Evolutionary conservation across 371 early-diverging fungal species (phyloP).

Genomic region (Nematocida homosporus): DNA sequence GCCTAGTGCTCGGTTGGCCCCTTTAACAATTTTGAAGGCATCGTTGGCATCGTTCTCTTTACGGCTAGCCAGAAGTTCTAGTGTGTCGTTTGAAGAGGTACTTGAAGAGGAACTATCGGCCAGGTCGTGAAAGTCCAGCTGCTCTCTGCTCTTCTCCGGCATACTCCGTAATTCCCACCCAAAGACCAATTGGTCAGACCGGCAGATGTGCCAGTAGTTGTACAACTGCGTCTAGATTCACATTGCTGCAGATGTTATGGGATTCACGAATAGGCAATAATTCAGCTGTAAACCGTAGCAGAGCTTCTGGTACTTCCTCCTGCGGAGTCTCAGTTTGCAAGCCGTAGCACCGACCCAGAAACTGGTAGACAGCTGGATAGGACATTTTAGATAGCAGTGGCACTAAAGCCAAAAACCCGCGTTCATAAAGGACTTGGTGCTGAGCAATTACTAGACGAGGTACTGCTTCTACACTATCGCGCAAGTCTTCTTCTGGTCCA

Average conservation of each 20-base stretch:
- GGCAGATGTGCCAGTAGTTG: conserved; percentile 12
- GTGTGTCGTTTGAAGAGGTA: conserved; percentile 30
- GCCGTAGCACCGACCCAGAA: conserved; percentile 23
- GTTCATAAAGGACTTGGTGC: conserved; percentile 50
- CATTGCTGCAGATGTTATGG: conserved; percentile 35
- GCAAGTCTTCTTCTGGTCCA: neutral
- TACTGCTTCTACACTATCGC: neutral
- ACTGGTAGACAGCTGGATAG: conserved; percentile 6
- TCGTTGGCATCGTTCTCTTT: conserved; percentile 4
- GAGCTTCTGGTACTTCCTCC: neutral
- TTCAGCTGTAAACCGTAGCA: neutral
- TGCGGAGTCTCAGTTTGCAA: conserved; percentile 3
- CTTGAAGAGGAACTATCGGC: too few relatives aligned
- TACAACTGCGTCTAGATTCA: conserved; percentile 23
- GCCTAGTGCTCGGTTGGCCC: conserved; percentile 36
- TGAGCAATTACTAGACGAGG: conserved; percentile 12
- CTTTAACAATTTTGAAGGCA: conserved; percentile 13
- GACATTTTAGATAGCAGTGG: neutral
- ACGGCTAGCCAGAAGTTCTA: neutral
- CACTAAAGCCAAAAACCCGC: conserved; percentile 8
- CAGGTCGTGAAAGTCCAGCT: too few relatives aligned
- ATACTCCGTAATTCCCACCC: too few relatives aligned
- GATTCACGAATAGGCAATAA: conserved; percentile 13
- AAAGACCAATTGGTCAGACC: conserved; percentile 12
- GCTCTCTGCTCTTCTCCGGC: too few relatives aligned